Evolutionary conservation across 768 basidiomycete genomes (phyloP).

Genomic region (Terana coerulea): DNA sequence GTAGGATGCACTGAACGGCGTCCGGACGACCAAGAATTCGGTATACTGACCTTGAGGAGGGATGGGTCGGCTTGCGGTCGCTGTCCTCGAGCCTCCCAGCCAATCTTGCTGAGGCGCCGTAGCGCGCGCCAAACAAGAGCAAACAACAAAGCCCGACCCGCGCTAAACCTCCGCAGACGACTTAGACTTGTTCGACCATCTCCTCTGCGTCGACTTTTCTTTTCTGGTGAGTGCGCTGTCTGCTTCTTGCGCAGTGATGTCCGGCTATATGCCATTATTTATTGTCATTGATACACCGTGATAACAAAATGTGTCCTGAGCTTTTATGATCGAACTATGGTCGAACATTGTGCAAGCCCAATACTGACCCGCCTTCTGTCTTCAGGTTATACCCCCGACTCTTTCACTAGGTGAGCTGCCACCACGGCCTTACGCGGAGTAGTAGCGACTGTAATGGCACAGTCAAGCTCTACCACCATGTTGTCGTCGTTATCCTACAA

Average conservation of each 20-base stretch:
- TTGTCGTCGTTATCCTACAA: too few relatives aligned
- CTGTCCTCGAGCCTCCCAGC: slow-evolving; percentile 12
- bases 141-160: background rate
- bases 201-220: slow-evolving; percentile 6
- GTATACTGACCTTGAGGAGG: slow-evolving; percentile 67
- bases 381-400: background rate
- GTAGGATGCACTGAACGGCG: slow-evolving; percentile 17
- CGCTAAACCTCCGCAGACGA: slow-evolving; percentile 4
- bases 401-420: slow-evolving; percentile 1
- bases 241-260: slow-evolving; percentile 40
- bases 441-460: background rate
- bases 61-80: slow-evolving; percentile 28
- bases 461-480: too few relatives aligned
- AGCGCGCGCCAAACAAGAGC: slow-evolving; percentile 2
- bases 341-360: background rate
- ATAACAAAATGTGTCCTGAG: slow-evolving; percentile 52
- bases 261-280: slow-evolving; percentile 51
- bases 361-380: background rate
- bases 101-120: slow-evolving; percentile 6
- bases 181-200: slow-evolving; percentile 8
- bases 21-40: slow-evolving; percentile 21
- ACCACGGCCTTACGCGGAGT: background rate
- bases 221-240: slow-evolving; percentile 17
- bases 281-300: slow-evolving; percentile 57
- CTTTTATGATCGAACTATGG: background rate